Conservation (phyloP, 1,284 basidiomycete genomes). For the Cystobasidium sp. region DNA sequence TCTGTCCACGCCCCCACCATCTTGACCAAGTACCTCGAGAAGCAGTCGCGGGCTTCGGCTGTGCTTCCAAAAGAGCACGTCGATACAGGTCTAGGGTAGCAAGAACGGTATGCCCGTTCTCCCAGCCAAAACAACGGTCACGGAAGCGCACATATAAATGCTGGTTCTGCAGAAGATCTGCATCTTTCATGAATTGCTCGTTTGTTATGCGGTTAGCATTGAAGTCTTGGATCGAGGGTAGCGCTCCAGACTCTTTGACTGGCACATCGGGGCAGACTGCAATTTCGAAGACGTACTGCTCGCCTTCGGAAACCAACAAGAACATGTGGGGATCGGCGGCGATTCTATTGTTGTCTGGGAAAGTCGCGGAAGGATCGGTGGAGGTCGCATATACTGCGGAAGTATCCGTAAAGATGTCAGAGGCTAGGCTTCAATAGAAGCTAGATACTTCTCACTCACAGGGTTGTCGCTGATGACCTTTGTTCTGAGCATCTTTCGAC, state of each 20-base stretch:
- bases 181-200: slow-evolving; percentile 61
- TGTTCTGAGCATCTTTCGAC: slow-evolving; percentile 32
- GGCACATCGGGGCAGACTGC: slow-evolving; percentile 53
- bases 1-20: slow-evolving; percentile 52
- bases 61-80: slow-evolving; percentile 56
- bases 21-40: slow-evolving; percentile 45
- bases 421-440: no score
- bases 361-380: slow-evolving; percentile 4
- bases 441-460: background rate
- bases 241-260: background rate
- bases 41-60: slow-evolving; percentile 54
- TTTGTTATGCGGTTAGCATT: slow-evolving; percentile 56
- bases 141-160: slow-evolving; percentile 61
- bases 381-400: slow-evolving; percentile 4
- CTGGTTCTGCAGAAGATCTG: slow-evolving; percentile 60
- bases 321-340: slow-evolving; percentile 61
- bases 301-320: slow-evolving; percentile 58
- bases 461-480: slow-evolving; percentile 4
- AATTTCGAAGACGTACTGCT: slow-evolving; percentile 61
- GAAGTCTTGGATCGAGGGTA: slow-evolving; percentile 24
- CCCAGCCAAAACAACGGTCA: slow-evolving; percentile 61
- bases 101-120: slow-evolving; percentile 61
- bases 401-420: background rate
- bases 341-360: slow-evolving; percentile 2
- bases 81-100: slow-evolving; percentile 61